Evolutionary conservation across 345 rosid genomes (phyloP).

Genomic region (Camelina laxa): DNA sequence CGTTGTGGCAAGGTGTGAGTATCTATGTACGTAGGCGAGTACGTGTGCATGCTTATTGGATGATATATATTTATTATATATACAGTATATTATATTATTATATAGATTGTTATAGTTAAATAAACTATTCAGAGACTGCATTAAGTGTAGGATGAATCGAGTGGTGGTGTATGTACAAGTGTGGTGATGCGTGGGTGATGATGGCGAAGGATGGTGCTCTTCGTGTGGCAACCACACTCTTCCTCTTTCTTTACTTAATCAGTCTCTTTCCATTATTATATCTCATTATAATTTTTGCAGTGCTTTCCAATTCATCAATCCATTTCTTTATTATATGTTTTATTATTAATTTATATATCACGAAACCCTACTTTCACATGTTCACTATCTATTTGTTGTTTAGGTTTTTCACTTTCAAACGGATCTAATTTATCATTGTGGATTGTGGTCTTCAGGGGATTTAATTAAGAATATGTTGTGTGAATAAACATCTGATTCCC

Average conservation of each 20-base stretch:
- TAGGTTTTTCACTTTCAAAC: constrained; percentile 29
- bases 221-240: constrained; percentile 51
- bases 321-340: constrained; percentile 14
- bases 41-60: constrained; percentile 34
- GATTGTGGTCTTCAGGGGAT: constrained; percentile 22
- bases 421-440: constrained; percentile 12
- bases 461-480: constrained; percentile 9
- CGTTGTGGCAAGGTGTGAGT: constrained; percentile 16
- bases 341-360: neutral
- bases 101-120: neutral
- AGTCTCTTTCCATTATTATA: constrained; percentile 34
- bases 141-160: neutral
- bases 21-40: constrained; percentile 29
- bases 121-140: neutral
- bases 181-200: constrained; percentile 42
- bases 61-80: neutral
- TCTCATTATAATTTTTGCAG: constrained; percentile 18
- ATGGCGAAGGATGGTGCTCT: constrained; percentile 45
- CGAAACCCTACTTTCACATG: constrained; percentile 27
- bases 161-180: constrained; percentile 39
- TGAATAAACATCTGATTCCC: constrained; percentile 34
- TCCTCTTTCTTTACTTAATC: constrained; percentile 42
- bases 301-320: constrained; percentile 50
- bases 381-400: constrained; percentile 31
- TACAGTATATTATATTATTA: neutral